Evolutionary conservation across 2,329 filamentous ascomycete species (phyloP).

Genomic region (Aureobasidium sp.): DNA sequence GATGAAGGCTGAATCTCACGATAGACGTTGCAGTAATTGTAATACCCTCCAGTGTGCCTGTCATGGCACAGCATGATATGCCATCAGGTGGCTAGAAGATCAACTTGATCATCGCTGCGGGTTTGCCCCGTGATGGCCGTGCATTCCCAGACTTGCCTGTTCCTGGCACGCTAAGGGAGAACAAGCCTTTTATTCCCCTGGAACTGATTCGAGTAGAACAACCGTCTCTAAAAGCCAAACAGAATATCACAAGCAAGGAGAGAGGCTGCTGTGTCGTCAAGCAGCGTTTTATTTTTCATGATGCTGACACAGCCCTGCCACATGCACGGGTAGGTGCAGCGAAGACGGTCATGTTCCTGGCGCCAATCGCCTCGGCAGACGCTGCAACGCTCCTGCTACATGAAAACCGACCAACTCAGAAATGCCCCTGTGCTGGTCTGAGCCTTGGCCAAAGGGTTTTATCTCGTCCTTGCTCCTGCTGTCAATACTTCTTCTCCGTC

Average conservation of each 20-base stretch:
- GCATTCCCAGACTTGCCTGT: background rate
- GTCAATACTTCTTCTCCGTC: background rate
- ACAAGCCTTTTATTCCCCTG: slow-evolving; percentile 8
- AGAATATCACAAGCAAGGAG: slow-evolving; percentile 6
- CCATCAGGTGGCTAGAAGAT: slow-evolving; percentile 6
- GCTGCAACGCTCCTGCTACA: slow-evolving; percentile 5
- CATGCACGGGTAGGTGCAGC: slow-evolving; percentile 10
- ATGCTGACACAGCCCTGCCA: slow-evolving; percentile 8
- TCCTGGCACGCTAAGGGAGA: slow-evolving; percentile 7
- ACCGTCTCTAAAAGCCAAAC: background rate
- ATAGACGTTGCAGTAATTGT: slow-evolving; percentile 3
- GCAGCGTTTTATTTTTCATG: background rate
- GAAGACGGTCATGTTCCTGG: slow-evolving; percentile 2
- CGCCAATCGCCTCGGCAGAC: slow-evolving; percentile 8
- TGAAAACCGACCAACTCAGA: background rate
- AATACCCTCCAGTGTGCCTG: background rate
- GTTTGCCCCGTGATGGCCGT: background rate
- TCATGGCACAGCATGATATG: slow-evolving; percentile 2
- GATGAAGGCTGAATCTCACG: background rate
- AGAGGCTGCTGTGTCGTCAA: slow-evolving; percentile 1
- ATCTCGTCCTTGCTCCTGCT: background rate
- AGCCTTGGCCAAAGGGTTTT: slow-evolving; percentile 4
- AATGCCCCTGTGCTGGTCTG: background rate
- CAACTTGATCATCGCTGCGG: background rate
- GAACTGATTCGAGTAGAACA: background rate